A percentile compares a stretch with the other conserved stretches of the same genome.
phyloP scores from a whole-genome alignment of 176 grass and related monocot genomes.

The Chloris gayana region DNA sequence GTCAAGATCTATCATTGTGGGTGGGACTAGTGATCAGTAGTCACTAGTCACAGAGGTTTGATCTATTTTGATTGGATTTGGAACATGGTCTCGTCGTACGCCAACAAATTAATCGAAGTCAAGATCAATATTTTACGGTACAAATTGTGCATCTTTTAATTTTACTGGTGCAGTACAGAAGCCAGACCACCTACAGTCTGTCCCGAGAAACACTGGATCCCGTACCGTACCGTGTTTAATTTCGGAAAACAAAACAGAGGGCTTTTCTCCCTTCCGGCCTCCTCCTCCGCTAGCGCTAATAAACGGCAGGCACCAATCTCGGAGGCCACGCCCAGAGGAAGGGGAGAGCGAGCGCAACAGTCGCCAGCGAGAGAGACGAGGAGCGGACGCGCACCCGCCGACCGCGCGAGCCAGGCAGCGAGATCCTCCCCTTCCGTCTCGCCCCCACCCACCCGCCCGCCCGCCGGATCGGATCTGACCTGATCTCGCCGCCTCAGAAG shows the following conservation, averaged over 20 bases:
- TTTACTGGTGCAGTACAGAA: background rate
- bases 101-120: too few relatives aligned
- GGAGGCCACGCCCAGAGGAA: conserved; percentile 21
- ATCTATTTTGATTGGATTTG: too few relatives aligned
- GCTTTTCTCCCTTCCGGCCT: background rate
- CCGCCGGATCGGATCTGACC: conserved; percentile 45
- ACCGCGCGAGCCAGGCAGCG: conserved; percentile 43
- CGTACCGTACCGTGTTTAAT: background rate
- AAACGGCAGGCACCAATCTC: conserved; percentile 55
- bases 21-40: too few relatives aligned
- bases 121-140: background rate
- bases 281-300: conserved; percentile 32
- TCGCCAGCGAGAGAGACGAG: conserved; percentile 34
- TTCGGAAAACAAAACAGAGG: conserved; percentile 10
- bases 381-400: conserved; percentile 23
- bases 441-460: background rate
- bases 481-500: conserved; percentile 31
- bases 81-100: too few relatives aligned
- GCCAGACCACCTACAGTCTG: background rate
- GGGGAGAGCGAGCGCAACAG: conserved; percentile 30
- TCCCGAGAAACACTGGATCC: background rate
- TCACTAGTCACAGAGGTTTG: too few relatives aligned
- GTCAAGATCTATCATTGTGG: too few relatives aligned
- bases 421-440: conserved; percentile 41
- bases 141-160: background rate